Base-by-base conservation (phyloP, 108 stramenopile genomes). In the Schizochytrium sp. region DNA sequence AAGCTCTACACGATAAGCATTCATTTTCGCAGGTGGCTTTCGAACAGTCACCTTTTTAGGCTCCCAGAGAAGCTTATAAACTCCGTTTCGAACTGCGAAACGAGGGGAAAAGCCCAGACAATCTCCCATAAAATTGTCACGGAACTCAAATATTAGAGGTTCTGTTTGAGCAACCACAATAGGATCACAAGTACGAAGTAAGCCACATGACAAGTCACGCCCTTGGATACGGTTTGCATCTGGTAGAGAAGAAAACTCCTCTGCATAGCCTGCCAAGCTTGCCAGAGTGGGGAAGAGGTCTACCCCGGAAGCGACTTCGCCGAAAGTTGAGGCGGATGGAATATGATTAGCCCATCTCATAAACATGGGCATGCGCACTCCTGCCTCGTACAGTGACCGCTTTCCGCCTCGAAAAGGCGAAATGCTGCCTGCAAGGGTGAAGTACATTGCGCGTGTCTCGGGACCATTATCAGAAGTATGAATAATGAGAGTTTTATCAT, bases 391-490 rank as follows among this genome's bases (percentile, higher is more conserved):
- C 0, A 83, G 28, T 13, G 76, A 83, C 0, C 76, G 1, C 76
- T 83, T 83, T 53, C n/a, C 50, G 8, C 76, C 76, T 13, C 76
- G 76, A 83, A 83, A 83, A 5, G 76, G 76, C 50, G 50, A 10
- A n/a, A 42, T 53, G 53, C 28, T n/a, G 53, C 76, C 76, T 0
- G 76, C 53, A 10, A 83, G 47, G 50, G 76, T 83, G 40, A 83
- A 83, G 47, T 55, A 55, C 5, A 83, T 40, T 7, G 76, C 76
- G 5, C 76, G 76, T 10, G 49, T 53, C 3, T 83, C 76, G 28
- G 76, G 76, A 47, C 76, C 76, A 40, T 83, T 83, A 40, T 83
- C 76, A n/a, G 76, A 47, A 5, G 76, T 83, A 28, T 83, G 76
- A 42, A 83, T 83, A 5, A 83, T 40, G 15, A 83, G 15, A n/a